Percentiles rank a stretch among this genome's conserved stretches.
These are phyloP conservation scores for Microstegium vimineum DNA, from an alignment of 176 grass and related monocot species.

Conservation along the genomic window DNA sequence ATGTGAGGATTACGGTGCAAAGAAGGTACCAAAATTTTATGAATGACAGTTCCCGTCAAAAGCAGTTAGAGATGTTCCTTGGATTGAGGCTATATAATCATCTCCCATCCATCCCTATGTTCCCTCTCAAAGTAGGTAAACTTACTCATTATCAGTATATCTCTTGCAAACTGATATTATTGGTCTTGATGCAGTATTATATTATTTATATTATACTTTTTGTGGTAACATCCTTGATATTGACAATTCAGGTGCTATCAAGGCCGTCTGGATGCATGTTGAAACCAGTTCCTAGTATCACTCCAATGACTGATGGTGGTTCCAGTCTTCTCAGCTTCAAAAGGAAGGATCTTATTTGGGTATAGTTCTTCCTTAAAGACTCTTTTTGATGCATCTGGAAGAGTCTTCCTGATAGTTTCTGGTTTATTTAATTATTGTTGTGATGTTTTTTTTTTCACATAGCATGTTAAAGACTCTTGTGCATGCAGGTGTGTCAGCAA, in stretches of 20 bases:
- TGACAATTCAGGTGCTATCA: slow-evolving; percentile 72
- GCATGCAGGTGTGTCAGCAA: slow-evolving; percentile 86
- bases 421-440: slow-evolving; percentile 9
- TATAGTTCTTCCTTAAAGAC: slow-evolving; percentile 42
- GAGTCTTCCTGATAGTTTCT: slow-evolving; percentile 3
- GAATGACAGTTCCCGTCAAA: slow-evolving; percentile 92
- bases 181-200: slow-evolving; percentile 22
- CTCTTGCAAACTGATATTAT: slow-evolving; percentile 19
- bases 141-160: slow-evolving; percentile 23
- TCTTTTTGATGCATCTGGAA: not conserved
- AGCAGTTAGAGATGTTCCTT: slow-evolving; percentile 96
- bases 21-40: slow-evolving; percentile 84
- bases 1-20: slow-evolving; percentile 92
- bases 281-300: slow-evolving; percentile 84
- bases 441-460: slow-evolving; percentile 8
- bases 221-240: slow-evolving; percentile 10
- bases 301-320: slow-evolving; percentile 70
- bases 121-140: slow-evolving; percentile 79
- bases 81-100: slow-evolving; percentile 97
- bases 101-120: slow-evolving; percentile 82
- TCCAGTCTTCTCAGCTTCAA: slow-evolving; percentile 90
- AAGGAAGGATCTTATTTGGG: slow-evolving; percentile 93
- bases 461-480: slow-evolving; percentile 7
- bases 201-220: slow-evolving; percentile 8
- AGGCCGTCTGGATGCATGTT: slow-evolving; percentile 87